These are phyloP conservation scores for Irpex rosettiformis DNA, from an alignment of 1,284 basidiomycete species.

Conservation along the genomic window DNA sequence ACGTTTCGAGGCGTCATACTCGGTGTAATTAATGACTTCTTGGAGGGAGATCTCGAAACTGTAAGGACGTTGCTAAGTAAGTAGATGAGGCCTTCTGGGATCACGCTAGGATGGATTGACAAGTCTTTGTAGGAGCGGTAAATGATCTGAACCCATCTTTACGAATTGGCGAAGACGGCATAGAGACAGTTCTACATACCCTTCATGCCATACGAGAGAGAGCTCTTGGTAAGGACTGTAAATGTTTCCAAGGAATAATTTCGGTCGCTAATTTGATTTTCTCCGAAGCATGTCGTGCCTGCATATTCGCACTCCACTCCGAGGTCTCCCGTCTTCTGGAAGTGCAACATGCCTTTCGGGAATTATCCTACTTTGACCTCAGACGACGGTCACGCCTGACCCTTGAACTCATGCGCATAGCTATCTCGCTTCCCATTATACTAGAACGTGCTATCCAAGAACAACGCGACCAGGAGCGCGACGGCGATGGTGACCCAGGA, in stretches of 20 bases:
- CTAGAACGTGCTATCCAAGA: constrained; percentile 66
- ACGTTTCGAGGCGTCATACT: constrained; percentile 74
- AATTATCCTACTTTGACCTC: constrained; percentile 77
- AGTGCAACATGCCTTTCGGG: constrained; percentile 72
- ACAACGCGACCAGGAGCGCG: constrained; percentile 22
- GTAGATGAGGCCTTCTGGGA: constrained; percentile 24
- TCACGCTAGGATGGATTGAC: background rate
- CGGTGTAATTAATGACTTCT: constrained; percentile 75
- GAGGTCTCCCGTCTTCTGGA: constrained; percentile 75
- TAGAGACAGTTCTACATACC: constrained; percentile 59
- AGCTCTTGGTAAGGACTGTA: constrained; percentile 51
- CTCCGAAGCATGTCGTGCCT: constrained; percentile 69
- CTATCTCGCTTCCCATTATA: constrained; percentile 72
- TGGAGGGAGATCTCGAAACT: constrained; percentile 82
- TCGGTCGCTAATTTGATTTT: background rate
- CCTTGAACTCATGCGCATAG: constrained; percentile 77
- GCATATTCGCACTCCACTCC: constrained; percentile 68
- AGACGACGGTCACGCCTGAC: constrained; percentile 74
- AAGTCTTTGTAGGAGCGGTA: constrained; percentile 50
- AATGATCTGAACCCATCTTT: constrained; percentile 72
- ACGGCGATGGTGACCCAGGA: constrained; percentile 16
- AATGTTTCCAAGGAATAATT: background rate
- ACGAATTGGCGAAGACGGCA: constrained; percentile 67
- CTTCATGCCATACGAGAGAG: constrained; percentile 64
- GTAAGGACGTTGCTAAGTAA: constrained; percentile 69